Evolutionary conservation across 495 filamentous ascomycete genomes (phyloP), one percentile per base, ranked within the genome.

Genomic region (Cudoniella acicularis): DNA sequence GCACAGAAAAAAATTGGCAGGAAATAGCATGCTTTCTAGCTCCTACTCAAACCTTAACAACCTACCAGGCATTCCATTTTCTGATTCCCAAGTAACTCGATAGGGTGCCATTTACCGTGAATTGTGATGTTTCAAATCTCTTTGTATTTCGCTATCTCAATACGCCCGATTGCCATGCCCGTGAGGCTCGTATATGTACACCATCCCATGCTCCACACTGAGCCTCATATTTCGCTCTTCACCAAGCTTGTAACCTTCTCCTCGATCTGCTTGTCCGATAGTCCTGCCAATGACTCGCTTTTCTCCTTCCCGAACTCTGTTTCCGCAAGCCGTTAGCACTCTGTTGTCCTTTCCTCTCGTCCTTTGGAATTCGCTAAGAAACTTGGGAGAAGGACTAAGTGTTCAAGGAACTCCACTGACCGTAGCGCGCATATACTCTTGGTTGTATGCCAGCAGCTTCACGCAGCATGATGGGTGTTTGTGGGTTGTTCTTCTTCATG

Each of bases 401-500:
- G 48, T 6, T 3, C 22, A 25, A n/a, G 20, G 48, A n/a, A 17
- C 1, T 20, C 21, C 16, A 79, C 89, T 64, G 73, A 96, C 92
- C 92, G 68, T 93, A 98, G 86, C 94, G 79, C 60, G 95, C 92
- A 73, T 87, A 98, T 46, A 98, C 87, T 67, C 82, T 86, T 43
- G 94, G 93, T 69, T 88, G 74, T 43, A 85, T 89, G 60, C 86
- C 90, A 51, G 81, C 71, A 27, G 95, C 94, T 75, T 98, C 95
- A 63, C 94, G 89, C 52, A 98, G 82, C 79, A 98, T 76, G 74
- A 98, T 98, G 49, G 94, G 94, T 43, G 83, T 96, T 72, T 91
- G 76, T 10, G 94, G 94, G 77, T 98, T 98, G 79, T 94, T 87
- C 82, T 96, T 95, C 84, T 98, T 98, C 93, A 98, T 98, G 65